Conservation (phyloP, 2,329 filamentous ascomycete species). For the Elsinoe australis region DNA sequence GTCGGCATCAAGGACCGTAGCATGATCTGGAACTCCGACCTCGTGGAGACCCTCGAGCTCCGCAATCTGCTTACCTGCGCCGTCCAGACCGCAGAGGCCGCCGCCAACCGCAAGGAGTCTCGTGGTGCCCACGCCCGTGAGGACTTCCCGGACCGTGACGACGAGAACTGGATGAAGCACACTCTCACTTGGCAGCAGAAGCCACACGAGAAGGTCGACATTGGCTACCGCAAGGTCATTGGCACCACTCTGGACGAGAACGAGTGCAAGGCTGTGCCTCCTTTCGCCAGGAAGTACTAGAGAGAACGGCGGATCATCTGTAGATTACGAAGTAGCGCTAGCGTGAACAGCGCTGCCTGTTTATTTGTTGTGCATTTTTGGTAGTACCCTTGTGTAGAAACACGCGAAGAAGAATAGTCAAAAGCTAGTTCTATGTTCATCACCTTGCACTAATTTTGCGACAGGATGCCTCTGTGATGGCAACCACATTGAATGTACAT, state of each 20-base stretch:
- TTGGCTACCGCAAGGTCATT: slow-evolving; percentile 78
- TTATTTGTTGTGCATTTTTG: slow-evolving; percentile 7
- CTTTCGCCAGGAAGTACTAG: slow-evolving; percentile 91
- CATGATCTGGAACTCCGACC: slow-evolving; percentile 99
- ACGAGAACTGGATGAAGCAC: slow-evolving; percentile 99
- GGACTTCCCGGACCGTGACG: slow-evolving; percentile 91
- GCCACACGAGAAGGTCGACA: slow-evolving; percentile 77
- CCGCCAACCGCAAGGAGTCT: slow-evolving; percentile 92
- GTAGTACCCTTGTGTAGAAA: slow-evolving; percentile 10
- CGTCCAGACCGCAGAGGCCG: slow-evolving; percentile 82
- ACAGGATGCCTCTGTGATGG: no score
- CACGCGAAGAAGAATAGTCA: not conserved
- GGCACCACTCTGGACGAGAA: slow-evolving; percentile 80
- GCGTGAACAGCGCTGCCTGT: not conserved
- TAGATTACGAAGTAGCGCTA: slow-evolving; percentile 6
- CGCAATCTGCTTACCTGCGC: slow-evolving; percentile 95
- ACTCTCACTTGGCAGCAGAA: slow-evolving; percentile 91
- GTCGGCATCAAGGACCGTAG: slow-evolving; percentile 95
- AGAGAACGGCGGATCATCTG: slow-evolving; percentile 6
- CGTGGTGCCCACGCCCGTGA: slow-evolving; percentile 95
- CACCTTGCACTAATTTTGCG: no score
- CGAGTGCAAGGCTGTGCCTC: slow-evolving; percentile 93
- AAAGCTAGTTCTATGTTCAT: not conserved
- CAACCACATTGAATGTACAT: no score
- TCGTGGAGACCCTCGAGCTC: slow-evolving; percentile 92